phyloP scores from a whole-genome alignment of 768 basidiomycete genomes.

The Boletus reticulatus region DNA sequence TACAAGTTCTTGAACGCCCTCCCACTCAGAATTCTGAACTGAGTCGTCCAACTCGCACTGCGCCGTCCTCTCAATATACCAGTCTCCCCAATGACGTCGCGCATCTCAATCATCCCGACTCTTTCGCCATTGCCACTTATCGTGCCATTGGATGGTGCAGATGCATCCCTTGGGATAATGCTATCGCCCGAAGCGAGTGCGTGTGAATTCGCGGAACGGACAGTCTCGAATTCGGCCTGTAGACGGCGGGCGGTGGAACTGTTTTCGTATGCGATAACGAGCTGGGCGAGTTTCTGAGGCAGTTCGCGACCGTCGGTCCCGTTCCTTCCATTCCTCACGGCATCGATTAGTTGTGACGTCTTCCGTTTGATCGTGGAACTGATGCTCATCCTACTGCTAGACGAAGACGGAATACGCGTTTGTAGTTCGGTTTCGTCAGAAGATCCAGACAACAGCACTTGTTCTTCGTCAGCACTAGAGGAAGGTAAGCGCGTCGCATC shows the following conservation, averaged over 20 bases:
- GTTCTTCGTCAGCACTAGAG: slow-evolving; percentile 65
- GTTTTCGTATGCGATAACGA: slow-evolving; percentile 70
- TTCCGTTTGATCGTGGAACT: slow-evolving; percentile 62
- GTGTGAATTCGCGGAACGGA: slow-evolving; percentile 24
- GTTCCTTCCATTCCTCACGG: slow-evolving; percentile 40
- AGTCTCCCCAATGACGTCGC: slow-evolving; percentile 70
- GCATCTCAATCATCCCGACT: slow-evolving; percentile 43
- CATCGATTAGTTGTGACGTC: slow-evolving; percentile 70
- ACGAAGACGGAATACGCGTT: slow-evolving; percentile 31
- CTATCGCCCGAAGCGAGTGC: not conserved
- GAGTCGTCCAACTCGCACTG: slow-evolving; percentile 83
- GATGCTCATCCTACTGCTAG: slow-evolving; percentile 40
- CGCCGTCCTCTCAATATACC: slow-evolving; percentile 65
- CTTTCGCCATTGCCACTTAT: slow-evolving; percentile 23
- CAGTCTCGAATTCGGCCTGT: slow-evolving; percentile 55
- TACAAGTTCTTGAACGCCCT: slow-evolving; percentile 98
- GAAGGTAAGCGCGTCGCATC: slow-evolving; percentile 28
- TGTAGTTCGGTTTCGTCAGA: slow-evolving; percentile 53
- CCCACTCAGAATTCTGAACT: slow-evolving; percentile 93
- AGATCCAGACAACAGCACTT: slow-evolving; percentile 46
- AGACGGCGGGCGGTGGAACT: slow-evolving; percentile 68
- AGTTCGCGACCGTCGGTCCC: slow-evolving; percentile 35
- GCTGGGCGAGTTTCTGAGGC: slow-evolving; percentile 57
- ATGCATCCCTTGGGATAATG: not conserved
- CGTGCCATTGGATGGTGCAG: slow-evolving; percentile 26